Evolutionary conservation across 192 early-diverging fungal species (phyloP).

Genomic region (Coemansia sp.): DNA sequence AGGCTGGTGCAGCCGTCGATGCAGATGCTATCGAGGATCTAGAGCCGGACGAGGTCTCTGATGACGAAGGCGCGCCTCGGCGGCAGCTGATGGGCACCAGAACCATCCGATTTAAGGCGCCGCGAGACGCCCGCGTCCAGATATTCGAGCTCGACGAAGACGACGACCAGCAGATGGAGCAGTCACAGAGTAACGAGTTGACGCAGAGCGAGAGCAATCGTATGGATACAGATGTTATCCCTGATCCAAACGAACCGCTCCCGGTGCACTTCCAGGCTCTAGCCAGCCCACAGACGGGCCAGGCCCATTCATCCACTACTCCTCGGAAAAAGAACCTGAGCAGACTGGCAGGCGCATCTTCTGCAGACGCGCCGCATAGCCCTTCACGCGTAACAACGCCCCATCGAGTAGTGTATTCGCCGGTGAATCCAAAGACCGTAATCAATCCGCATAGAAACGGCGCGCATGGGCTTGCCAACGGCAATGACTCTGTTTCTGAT

Average conservation of each 20-base stretch:
- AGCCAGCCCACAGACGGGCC: neutral
- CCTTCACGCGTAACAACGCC: conserved; percentile 42
- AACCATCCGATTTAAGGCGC: conserved; percentile 45
- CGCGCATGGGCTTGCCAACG: neutral
- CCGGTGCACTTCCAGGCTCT: neutral
- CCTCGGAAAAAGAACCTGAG: conserved; percentile 9
- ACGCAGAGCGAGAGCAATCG: neutral
- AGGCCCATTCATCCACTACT: conserved; percentile 4
- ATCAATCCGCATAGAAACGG: conserved; percentile 3
- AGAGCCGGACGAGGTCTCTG: neutral
- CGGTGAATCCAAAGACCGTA: conserved; percentile 18
- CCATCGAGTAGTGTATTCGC: conserved; percentile 49
- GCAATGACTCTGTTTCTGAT: neutral
- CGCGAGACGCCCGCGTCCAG: conserved; percentile 39
- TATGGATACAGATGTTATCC: neutral
- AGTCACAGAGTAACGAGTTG: neutral
- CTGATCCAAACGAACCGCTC: neutral
- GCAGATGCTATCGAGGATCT: neutral
- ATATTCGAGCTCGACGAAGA: conserved; percentile 40
- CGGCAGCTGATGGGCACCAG: conserved; percentile 34
- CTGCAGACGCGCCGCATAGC: conserved; percentile 24
- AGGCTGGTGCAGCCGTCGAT: neutral
- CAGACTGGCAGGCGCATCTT: neutral
- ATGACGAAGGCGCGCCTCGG: neutral
- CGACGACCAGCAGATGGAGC: conserved; percentile 12